Evolutionary conservation across 2,329 filamentous ascomycete species (phyloP), one percentile per base, ranked within the genome.

Genomic region (Paracamarosporium sp.): DNA sequence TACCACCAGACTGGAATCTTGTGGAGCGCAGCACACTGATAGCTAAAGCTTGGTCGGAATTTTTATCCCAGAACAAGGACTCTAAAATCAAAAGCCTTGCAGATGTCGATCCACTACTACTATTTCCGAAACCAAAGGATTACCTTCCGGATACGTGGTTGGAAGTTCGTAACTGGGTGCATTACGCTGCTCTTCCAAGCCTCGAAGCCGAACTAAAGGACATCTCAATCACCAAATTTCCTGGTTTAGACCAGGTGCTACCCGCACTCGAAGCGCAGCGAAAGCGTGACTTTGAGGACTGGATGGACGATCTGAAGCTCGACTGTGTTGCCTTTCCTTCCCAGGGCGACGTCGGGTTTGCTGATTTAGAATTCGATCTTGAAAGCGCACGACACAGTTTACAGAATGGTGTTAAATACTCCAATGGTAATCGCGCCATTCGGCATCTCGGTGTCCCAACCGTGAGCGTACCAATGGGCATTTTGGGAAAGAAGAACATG

Each of bases 381-480:
- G 61, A 68, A 22, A 71, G 69, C 50, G 59, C 68, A 5, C 57
- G 35, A 9, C 74, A 80, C 55, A 80, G 79, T 4, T 74, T 80
- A 55, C 76, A 74, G 27, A 84, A 86, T 46, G 84, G 85, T 0
- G 79, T 86, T 4, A 80, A 79, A 38, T 86, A 85, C 56, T 80
- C 78, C 0, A 84, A 86, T 53, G 83, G 84, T 0, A 85, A 85
- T 50, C 73, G 82, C 1, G 81, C 80, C 0, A 72, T 87, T 1
- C 74, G 83, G 11, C 84, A 86, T 53, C 72, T 86, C 2, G 84
- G 85, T 0, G 78, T 86, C 0, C 85, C 85, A 0, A 83, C 81
- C 0, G 77, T 86, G 1, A 82, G 78, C 0, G 81, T 85, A 0
- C 79, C 83, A 0, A 86, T 86, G 84, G 84, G 84, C 0, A 55